These are phyloP conservation scores for Vitis cinerea DNA, from an alignment of 164 flowering plant genomes.

Conservation along the genomic window DNA sequence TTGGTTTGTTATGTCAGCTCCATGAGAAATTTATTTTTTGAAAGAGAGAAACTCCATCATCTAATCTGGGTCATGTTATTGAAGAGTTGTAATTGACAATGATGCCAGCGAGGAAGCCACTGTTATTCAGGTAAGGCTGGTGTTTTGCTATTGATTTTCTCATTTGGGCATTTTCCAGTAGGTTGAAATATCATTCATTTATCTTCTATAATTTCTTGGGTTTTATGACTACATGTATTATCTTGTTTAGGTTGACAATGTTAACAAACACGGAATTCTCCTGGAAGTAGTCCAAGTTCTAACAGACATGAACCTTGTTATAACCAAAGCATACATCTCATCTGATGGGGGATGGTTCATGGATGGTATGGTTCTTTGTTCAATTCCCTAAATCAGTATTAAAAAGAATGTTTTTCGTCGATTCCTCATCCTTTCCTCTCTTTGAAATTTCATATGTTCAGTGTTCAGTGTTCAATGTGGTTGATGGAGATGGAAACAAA, in stretches of 20 bases:
- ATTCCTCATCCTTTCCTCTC: not conserved
- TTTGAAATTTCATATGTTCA: slow-evolving; percentile 21
- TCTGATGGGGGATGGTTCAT: slow-evolving; percentile 96
- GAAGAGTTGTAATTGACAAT: no score
- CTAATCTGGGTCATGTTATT: no score
- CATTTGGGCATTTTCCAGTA: no score
- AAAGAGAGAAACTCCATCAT: no score
- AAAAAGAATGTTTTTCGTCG: not conserved
- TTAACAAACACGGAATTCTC: slow-evolving; percentile 75
- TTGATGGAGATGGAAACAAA: slow-evolving; percentile 54
- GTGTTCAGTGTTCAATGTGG: slow-evolving; percentile 69
- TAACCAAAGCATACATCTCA: slow-evolving; percentile 83
- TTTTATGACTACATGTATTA: no score
- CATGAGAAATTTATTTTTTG: no score
- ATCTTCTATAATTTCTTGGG: no score
- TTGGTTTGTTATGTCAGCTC: no score
- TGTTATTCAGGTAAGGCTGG: no score
- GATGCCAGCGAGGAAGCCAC: no score
- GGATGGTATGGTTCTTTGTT: slow-evolving; percentile 63
- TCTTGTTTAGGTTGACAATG: slow-evolving; percentile 67
- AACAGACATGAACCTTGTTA: slow-evolving; percentile 68
- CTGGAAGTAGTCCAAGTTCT: slow-evolving; percentile 85
- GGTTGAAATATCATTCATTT: no score
- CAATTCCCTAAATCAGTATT: not conserved
- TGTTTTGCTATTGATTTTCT: no score